These are phyloP conservation scores for Lyophyllum shimeji DNA, from an alignment of 768 basidiomycete genomes.

Conservation along the genomic window DNA sequence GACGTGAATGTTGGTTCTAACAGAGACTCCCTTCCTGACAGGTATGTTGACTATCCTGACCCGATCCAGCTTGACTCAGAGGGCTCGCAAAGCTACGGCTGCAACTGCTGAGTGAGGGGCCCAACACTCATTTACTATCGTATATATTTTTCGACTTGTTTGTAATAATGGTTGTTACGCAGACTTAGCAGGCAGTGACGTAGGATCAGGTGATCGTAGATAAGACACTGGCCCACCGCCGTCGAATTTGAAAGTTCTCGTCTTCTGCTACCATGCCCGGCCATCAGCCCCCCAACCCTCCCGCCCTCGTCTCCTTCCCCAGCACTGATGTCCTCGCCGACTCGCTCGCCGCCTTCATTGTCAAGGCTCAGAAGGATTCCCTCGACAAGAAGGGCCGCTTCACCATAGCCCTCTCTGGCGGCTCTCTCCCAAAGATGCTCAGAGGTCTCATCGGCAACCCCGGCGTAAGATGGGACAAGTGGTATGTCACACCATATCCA, in stretches of 20 bases:
- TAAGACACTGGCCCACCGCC: neutral
- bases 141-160: slow-evolving; percentile 13
- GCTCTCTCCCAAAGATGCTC: slow-evolving; percentile 85
- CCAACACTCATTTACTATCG: neutral
- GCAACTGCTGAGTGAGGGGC: slow-evolving; percentile 66
- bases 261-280: slow-evolving; percentile 28
- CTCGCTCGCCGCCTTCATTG: slow-evolving; percentile 77
- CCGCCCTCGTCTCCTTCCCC: slow-evolving; percentile 74
- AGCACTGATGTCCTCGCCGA: slow-evolving; percentile 51
- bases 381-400: slow-evolving; percentile 88
- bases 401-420: slow-evolving; percentile 92
- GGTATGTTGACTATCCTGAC: slow-evolving; percentile 98
- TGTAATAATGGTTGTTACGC: neutral
- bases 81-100: slow-evolving; percentile 86
- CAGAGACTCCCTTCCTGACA: slow-evolving; percentile 31
- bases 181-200: neutral
- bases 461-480: slow-evolving; percentile 89
- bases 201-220: slow-evolving; percentile 9
- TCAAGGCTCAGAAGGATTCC: slow-evolving; percentile 87
- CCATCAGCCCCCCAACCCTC: slow-evolving; percentile 60
- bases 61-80: slow-evolving; percentile 97
- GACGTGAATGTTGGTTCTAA: slow-evolving; percentile 9
- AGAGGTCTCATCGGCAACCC: slow-evolving; percentile 62
- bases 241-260: neutral
- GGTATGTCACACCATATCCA: slow-evolving; percentile 48